Percentiles rank a stretch among this genome's conserved stretches.
These are phyloP conservation scores for Paspalum notatum DNA, from an alignment of 176 grass and related monocot genomes.

Conservation along the genomic window DNA sequence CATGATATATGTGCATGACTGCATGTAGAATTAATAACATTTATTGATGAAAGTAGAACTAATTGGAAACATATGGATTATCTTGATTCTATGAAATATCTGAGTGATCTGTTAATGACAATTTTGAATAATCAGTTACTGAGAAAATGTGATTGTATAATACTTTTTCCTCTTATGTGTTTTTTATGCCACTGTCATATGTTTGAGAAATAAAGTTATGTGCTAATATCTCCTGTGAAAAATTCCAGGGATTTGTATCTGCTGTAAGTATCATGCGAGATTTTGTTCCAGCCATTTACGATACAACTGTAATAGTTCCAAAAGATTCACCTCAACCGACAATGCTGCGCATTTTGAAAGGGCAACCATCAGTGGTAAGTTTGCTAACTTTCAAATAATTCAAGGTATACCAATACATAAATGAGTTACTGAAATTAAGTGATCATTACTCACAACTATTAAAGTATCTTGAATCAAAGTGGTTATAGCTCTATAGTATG, in stretches of 20 bases:
- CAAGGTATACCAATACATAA: neutral
- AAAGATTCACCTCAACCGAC: slow-evolving; percentile 89
- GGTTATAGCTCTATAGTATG: neutral
- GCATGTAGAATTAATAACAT: neutral
- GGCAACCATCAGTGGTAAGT: slow-evolving; percentile 90
- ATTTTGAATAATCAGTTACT: slow-evolving; percentile 1
- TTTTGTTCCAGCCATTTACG: slow-evolving; percentile 97
- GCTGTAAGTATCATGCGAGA: slow-evolving; percentile 87
- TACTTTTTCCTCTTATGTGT: slow-evolving; percentile 21
- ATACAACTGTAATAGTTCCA: slow-evolving; percentile 94
- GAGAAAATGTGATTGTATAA: neutral
- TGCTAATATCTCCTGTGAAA: slow-evolving; percentile 22
- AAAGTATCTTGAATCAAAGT: neutral
- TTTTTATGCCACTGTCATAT: slow-evolving; percentile 1
- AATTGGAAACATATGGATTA: slow-evolving; percentile 19
- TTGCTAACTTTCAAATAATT: slow-evolving; percentile 4
- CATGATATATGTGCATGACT: slow-evolving; percentile 3
- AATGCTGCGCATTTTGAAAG: slow-evolving; percentile 93
- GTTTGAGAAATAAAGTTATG: slow-evolving; percentile 25
- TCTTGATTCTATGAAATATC: slow-evolving; percentile 9
- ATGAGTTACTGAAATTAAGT: slow-evolving; percentile 20
- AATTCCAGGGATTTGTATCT: slow-evolving; percentile 89
- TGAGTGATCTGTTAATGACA: slow-evolving; percentile 12
- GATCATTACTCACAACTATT: neutral
- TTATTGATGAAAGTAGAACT: neutral